Base-by-base conservation (phyloP, 495 filamentous ascomycete genomes). In the Hypoxylon cercidicola region DNA sequence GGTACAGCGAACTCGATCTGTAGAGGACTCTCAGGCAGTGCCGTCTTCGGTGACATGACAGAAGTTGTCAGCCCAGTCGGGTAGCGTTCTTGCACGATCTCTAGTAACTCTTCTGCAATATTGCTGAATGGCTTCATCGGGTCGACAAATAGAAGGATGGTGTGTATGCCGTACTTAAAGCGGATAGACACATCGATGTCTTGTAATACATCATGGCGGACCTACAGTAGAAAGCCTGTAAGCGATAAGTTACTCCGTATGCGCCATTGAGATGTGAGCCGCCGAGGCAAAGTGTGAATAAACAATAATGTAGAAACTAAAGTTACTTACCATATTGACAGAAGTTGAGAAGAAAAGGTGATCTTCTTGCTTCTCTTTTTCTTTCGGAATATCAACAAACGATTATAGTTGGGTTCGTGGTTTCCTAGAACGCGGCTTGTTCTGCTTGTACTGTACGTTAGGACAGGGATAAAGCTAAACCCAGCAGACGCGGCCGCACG, bases 81-180 rank as follows among this genome's bases (percentile, higher is more conserved):
- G 65, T 83, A 82, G 20, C 82, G 75, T 62, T 83, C 76, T 41
- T 69, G 62, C 60, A 84, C 55, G 67, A 77, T 80, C n/a, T 78
- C 71, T 15, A 93, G 79, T 1, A 97, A 84, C 7, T 89, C 83
- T 7, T 82, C 63, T 70, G 90, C 90, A 41, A 92, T 75, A 1
- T 79, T 74, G 16, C 74, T 59, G 68, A 96, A 87, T 23, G 86
- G 71, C 62, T 87, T 81, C 41, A 84, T 78, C 2, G 88, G 79
- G 35, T 85, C 82, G 25, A 88, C 81, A 64, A 91, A 86, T 25
- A 97, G 80, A 68, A 93, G 82, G 67, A 96, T 79, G 21, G 91
- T 96, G 55, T 87, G 88, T 57, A 86, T 89, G 75, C 90, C 87
- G 75, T 90, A 81, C 68, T 96, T 97, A 74, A 96, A 86, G 21